Conservation (phyloP, 179 eudicot genomes). For the Silene coronaria region DNA sequence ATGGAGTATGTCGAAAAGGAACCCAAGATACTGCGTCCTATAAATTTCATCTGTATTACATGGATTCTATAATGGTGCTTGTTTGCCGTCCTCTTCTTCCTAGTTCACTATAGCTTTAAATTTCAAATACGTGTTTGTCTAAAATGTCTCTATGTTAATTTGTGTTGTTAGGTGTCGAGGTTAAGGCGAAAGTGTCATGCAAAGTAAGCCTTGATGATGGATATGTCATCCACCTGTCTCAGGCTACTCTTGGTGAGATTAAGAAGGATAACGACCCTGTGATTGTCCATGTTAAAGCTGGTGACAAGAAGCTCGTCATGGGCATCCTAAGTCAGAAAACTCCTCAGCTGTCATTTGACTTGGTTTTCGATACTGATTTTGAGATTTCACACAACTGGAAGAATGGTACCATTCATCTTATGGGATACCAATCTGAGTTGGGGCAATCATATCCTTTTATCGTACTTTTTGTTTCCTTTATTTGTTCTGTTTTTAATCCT, state of each 20-base stretch:
- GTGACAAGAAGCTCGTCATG: slow-evolving; percentile 36
- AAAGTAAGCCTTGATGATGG: slow-evolving; percentile 31
- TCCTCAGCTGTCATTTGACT: slow-evolving; percentile 58
- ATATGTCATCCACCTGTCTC: slow-evolving; percentile 50
- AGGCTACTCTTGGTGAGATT: slow-evolving; percentile 59
- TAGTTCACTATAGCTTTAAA: no score
- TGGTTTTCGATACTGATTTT: slow-evolving; percentile 64
- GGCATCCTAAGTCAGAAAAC: slow-evolving; percentile 43
- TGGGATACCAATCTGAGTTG: slow-evolving; percentile 46
- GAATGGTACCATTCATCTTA: slow-evolving; percentile 54
- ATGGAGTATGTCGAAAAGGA: no score
- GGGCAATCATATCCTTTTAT: slow-evolving; percentile 32
- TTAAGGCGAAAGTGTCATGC: slow-evolving; percentile 43
- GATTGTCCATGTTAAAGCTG: slow-evolving; percentile 33
- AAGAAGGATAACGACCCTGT: slow-evolving; percentile 48
- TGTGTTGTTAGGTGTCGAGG: slow-evolving; percentile 47
- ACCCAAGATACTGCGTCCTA: no score
- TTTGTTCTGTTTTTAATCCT: background rate
- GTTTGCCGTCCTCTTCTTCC: no score
- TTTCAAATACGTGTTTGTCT: background rate
- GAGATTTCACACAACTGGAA: slow-evolving; percentile 71
- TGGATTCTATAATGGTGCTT: no score
- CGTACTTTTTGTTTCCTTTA: background rate
- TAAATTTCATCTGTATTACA: no score
- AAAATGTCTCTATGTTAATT: no score